Evolutionary conservation across 352 stramenopile species (phyloP).

Genomic region (Saprolegnia parasitica): DNA sequence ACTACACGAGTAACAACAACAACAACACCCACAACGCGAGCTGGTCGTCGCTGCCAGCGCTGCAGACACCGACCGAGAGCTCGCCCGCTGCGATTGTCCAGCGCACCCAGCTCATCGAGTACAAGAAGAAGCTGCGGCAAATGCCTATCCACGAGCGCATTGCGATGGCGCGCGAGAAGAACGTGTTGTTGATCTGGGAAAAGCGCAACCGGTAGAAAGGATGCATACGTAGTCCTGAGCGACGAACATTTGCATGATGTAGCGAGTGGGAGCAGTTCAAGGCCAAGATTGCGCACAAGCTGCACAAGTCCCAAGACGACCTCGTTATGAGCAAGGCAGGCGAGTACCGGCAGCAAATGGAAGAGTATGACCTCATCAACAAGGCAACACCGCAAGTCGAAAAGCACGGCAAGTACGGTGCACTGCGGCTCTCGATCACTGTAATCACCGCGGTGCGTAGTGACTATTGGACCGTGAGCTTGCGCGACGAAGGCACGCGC

Average conservation of each 20-base stretch:
- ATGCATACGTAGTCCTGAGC: too few species aligned
- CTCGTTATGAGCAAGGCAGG: conserved; percentile 83
- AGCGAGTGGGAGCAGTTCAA: conserved; percentile 70
- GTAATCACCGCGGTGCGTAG: too few species aligned
- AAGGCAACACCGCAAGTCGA: conserved; percentile 78
- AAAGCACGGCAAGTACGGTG: conserved; percentile 62
- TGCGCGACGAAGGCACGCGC: conserved; percentile 80
- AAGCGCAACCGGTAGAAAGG: conserved; percentile 43
- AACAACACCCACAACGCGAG: not conserved
- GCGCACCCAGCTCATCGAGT: conserved; percentile 43
- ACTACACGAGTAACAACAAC: not conserved
- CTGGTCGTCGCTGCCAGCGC: not conserved
- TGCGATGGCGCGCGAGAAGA: conserved; percentile 58
- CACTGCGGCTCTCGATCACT: too few species aligned
- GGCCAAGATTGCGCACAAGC: conserved; percentile 42
- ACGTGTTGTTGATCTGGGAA: conserved; percentile 63
- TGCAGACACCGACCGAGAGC: conserved; percentile 28
- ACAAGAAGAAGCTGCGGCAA: conserved; percentile 60
- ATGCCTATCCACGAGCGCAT: conserved; percentile 69
- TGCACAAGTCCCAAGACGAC: conserved; percentile 61
- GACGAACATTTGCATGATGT: too few species aligned
- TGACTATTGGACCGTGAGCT: conserved; percentile 87
- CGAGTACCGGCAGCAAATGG: conserved; percentile 83
- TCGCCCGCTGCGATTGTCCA: conserved; percentile 38
- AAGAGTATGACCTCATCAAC: conserved; percentile 87